Conservation (phyloP, 176 grass and related monocot species). For the Themeda triandra region DNA sequence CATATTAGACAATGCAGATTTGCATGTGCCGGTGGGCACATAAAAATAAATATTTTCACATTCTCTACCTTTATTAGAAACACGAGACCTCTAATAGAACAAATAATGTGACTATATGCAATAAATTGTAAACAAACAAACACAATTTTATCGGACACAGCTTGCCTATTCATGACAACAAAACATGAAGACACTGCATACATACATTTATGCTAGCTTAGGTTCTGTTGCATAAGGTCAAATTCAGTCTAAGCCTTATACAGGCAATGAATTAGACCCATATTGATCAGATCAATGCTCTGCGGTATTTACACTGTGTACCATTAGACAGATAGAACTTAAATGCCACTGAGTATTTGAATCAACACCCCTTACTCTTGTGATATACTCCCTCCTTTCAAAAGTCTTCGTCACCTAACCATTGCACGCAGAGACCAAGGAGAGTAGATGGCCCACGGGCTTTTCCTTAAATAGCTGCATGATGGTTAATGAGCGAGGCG, state of each 20-base stretch:
- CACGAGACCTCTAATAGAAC: not conserved
- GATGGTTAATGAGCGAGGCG: too few relatives aligned
- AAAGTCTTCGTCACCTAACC: too few relatives aligned
- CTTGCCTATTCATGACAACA: not conserved
- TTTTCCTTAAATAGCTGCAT: too few relatives aligned
- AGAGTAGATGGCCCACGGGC: too few relatives aligned
- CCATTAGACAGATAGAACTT: not conserved
- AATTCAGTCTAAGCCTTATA: not conserved
- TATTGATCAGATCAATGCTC: not conserved
- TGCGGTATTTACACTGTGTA: not conserved
- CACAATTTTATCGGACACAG: not conserved
- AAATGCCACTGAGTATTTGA: not conserved
- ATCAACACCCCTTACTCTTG: not conserved
- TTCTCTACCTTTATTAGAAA: not conserved
- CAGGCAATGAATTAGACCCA: not conserved
- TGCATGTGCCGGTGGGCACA: not conserved
- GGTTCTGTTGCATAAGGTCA: not conserved
- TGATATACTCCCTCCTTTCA: not conserved
- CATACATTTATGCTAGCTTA: not conserved
- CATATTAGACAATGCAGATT: not conserved
- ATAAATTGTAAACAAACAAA: not conserved
- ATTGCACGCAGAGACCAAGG: too few relatives aligned
- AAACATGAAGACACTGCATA: not conserved
- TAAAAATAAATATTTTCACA: not conserved
- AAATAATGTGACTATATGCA: not conserved